Conservation (phyloP, 176 grass and related monocot genomes). For the Oryza rufipogon region DNA sequence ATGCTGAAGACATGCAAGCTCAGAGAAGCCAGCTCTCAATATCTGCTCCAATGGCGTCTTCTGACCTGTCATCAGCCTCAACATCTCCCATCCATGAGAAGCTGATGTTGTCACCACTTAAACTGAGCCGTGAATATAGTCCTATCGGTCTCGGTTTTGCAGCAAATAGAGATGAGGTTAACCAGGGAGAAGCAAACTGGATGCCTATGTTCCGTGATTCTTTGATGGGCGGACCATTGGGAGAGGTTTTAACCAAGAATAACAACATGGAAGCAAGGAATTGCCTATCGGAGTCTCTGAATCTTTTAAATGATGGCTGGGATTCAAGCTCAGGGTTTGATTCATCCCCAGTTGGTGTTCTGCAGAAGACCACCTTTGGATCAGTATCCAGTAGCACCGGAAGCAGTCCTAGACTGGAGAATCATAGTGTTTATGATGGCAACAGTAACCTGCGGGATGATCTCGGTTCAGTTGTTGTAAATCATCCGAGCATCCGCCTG, state of each 20-base stretch:
- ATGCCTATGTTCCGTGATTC: slow-evolving; percentile 65
- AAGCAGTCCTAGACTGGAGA: slow-evolving; percentile 84
- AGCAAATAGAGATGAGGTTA: slow-evolving; percentile 34
- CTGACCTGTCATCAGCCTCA: slow-evolving; percentile 78
- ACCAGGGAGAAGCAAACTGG: slow-evolving; percentile 52
- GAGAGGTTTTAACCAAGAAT: slow-evolving; percentile 73
- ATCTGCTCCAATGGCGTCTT: slow-evolving; percentile 68
- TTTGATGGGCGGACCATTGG: slow-evolving; percentile 75
- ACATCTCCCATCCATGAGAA: slow-evolving; percentile 78
- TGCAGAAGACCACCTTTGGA: slow-evolving; percentile 80
- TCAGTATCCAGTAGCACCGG: slow-evolving; percentile 84
- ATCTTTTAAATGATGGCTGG: slow-evolving; percentile 71
- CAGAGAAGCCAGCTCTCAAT: slow-evolving; percentile 82
- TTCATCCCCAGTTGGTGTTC: slow-evolving; percentile 77
- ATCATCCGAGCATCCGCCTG: slow-evolving; percentile 67
- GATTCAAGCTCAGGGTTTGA: slow-evolving; percentile 59
- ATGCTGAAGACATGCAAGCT: slow-evolving; percentile 69
- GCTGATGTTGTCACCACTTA: slow-evolving; percentile 62
- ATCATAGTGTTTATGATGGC: slow-evolving; percentile 59
- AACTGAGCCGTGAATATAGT: slow-evolving; percentile 61
- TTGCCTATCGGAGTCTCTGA: slow-evolving; percentile 44
- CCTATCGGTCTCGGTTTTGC: slow-evolving; percentile 34
- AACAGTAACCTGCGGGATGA: slow-evolving; percentile 48
- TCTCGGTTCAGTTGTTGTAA: slow-evolving; percentile 79
- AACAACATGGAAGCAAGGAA: slow-evolving; percentile 38